Evolutionary conservation across 164 flowering plant genomes (phyloP), one percentile per base, ranked within the genome.

Genomic region (Tinospora cordifolia): DNA sequence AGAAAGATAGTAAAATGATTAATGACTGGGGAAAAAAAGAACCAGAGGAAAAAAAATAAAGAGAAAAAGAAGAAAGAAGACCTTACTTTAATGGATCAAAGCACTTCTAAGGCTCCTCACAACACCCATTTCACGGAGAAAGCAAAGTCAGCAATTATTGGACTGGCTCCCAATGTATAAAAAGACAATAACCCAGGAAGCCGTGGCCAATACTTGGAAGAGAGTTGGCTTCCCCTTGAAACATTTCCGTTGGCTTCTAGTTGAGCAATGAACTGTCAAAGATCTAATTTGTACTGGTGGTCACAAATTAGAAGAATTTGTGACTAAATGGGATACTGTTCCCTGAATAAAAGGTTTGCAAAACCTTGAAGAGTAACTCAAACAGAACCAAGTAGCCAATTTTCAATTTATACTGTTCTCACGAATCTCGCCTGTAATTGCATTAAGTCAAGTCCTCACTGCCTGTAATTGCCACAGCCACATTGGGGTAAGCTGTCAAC

Each of bases 1-100:
- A 73, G 46, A 73, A 67, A 39, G 67, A 67, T 67, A 38, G n/a
- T 34, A 73, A 38, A 40, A 5, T 8, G 8, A 65, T 39, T n/a
- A n/a, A 66, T n/a, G 17, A 21, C 17, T 12, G 9, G 51, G 27
- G 22, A n/a, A 60, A 60, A 14, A 65, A n/a, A 67, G 26, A 38
- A 10, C 41, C 2, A 25, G 47, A 26, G 19, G 17, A 25, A 62
- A 21, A 60, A 44, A 39, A n/a, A n/a, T n/a, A n/a, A n/a, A n/a
- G n/a, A n/a, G n/a, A n/a, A n/a, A n/a, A n/a, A n/a, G 0, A 46
- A 24, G 8, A 34, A 1, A 39, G 27, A 63, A 51, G 58, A 51
- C n/a, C 38, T 67, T 68, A n/a, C 62, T 34, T 63, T 13, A 0
- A 10, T 51, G 19, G 19, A 51, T 51, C n/a, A 51, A 51, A 51